Percentiles rank a stretch among this genome's conserved stretches.
phyloP scores from a whole-genome alignment of 345 rosid species.

The Limnanthes douglasii region DNA sequence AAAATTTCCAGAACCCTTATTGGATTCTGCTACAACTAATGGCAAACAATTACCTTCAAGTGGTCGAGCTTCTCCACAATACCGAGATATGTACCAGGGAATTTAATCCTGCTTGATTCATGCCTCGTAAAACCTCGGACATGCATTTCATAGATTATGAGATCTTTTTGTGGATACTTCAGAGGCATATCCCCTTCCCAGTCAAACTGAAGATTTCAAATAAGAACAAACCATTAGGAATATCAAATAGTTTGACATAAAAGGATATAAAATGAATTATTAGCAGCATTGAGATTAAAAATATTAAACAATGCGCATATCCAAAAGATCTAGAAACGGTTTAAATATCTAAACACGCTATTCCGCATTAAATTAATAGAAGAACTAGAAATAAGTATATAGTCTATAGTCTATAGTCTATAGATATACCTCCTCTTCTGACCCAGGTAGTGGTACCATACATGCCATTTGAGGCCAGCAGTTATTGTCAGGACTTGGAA shows the following conservation, averaged over 20 bases:
- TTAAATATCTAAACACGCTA: too few relatives aligned
- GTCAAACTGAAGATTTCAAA: conserved; percentile 69
- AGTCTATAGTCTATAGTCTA: too few relatives aligned
- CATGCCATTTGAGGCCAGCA: conserved; percentile 97
- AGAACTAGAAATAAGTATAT: too few relatives aligned
- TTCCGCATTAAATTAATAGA: too few relatives aligned
- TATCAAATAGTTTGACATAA: too few relatives aligned
- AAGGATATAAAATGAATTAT: too few relatives aligned
- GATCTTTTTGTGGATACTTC: conserved; percentile 57
- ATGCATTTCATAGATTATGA: conserved; percentile 88
- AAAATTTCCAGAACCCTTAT: not conserved
- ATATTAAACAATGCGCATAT: too few relatives aligned
- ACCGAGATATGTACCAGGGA: conserved; percentile 82
- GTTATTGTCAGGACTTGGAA: conserved; percentile 42
- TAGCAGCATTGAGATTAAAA: too few relatives aligned
- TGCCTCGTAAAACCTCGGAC: conserved; percentile 86
- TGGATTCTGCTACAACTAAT: not conserved
- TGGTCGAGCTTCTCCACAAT: conserved; percentile 87
- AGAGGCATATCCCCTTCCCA: conserved; percentile 96
- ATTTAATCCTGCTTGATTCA: conserved; percentile 54
- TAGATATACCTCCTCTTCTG: too few relatives aligned
- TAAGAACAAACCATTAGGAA: conserved; percentile 2
- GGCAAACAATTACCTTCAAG: conserved; percentile 40
- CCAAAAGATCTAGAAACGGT: too few relatives aligned
- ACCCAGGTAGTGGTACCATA: conserved; percentile 47